Conservation (phyloP, 257 asterid genomes). For the Solanum tarijense region DNA sequence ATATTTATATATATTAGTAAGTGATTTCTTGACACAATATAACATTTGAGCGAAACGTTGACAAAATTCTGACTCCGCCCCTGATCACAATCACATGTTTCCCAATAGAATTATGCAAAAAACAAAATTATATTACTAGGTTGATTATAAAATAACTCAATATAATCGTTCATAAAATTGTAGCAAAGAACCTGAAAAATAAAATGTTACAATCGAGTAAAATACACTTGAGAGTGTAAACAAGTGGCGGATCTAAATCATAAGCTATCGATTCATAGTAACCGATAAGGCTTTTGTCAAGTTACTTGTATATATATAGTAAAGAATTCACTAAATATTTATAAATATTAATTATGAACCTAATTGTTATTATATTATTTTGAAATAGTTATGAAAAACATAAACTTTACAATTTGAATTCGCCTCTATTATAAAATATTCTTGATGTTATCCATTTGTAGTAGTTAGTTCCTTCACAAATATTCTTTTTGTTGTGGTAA, state of each 20-base stretch:
- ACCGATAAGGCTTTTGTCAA: neutral
- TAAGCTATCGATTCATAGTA: neutral
- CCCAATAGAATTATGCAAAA: too few relatives aligned
- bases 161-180: neutral
- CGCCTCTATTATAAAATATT: neutral
- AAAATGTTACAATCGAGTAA: too few relatives aligned
- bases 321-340: neutral
- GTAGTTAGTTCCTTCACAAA: neutral
- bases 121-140: neutral
- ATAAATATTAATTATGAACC: neutral
- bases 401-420: neutral
- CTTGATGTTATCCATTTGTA: neutral
- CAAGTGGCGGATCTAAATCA: neutral
- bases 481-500: neutral
- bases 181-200: neutral
- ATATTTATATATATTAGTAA: neutral
- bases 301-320: neutral
- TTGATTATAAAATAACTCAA: neutral
- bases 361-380: neutral
- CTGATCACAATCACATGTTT: neutral
- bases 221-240: too few relatives aligned
- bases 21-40: neutral
- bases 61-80: neutral
- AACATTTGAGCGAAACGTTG: too few relatives aligned
- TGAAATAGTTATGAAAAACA: neutral